Conservation (phyloP, 2,329 filamentous ascomycete genomes). For the Sarocladiaceae sp. region DNA sequence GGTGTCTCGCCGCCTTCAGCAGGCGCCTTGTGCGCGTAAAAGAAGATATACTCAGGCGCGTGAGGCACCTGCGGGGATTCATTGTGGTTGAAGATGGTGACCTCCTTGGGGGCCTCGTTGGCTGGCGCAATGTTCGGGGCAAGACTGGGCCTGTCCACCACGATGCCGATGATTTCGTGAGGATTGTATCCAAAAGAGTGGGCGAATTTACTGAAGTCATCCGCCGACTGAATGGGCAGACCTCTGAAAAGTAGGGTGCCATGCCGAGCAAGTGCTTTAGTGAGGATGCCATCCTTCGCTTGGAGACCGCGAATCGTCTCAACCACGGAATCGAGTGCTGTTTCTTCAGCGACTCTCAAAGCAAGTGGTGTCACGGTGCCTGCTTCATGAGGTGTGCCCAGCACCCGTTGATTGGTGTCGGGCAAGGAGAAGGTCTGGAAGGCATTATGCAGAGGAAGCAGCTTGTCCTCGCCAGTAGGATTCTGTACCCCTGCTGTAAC, state of each 20-base stretch:
- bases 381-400: not conserved
- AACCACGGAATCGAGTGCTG: not conserved
- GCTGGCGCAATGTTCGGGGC: slow-evolving; percentile 42
- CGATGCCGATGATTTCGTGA: slow-evolving; percentile 45
- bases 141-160: slow-evolving; percentile 35
- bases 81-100: slow-evolving; percentile 44
- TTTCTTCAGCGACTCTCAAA: not conserved
- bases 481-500: not conserved
- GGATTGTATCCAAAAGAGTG: slow-evolving; percentile 37
- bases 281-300: slow-evolving; percentile 20
- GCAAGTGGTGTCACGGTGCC: not conserved
- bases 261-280: slow-evolving; percentile 34
- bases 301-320: not conserved
- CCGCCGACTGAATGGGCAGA: slow-evolving; percentile 35
- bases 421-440: not conserved
- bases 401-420: not conserved
- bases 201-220: slow-evolving; percentile 41
- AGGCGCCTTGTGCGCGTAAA: slow-evolving; percentile 35
- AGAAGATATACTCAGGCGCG: slow-evolving; percentile 44
- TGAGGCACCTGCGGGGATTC: slow-evolving; percentile 45
- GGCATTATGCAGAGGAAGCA: not conserved
- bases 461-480: not conserved
- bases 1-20: slow-evolving; percentile 32
- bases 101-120: slow-evolving; percentile 19
- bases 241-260: slow-evolving; percentile 40